A percentile compares a stretch with the other conserved stretches of the same genome.
These are phyloP conservation scores for Vigna radiata DNA, from an alignment of 306 rosid species.

Conservation along the genomic window DNA sequence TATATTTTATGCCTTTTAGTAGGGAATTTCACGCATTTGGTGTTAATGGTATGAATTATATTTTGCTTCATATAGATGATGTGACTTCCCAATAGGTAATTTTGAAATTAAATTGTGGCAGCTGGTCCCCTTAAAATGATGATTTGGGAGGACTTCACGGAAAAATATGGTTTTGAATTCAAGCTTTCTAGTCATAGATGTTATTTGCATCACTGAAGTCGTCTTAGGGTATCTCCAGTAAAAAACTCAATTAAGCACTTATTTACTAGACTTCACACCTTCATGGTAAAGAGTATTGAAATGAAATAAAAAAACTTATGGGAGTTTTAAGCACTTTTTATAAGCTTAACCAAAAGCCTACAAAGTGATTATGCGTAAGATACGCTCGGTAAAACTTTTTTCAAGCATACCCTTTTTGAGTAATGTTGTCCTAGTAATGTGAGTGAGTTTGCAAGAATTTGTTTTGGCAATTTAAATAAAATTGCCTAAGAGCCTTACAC, in stretches of 20 bases:
- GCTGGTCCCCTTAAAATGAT: slow-evolving; percentile 18
- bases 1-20: not conserved
- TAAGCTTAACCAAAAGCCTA: not conserved
- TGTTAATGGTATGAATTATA: slow-evolving; percentile 13
- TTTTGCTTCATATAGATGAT: not conserved
- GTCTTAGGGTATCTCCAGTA: not conserved
- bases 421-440: too few relatives aligned
- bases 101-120: slow-evolving; percentile 1
- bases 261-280: not conserved
- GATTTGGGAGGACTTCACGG: slow-evolving; percentile 19
- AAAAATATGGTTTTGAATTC: slow-evolving; percentile 16
- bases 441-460: not conserved
- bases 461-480: too few relatives aligned
- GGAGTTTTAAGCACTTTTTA: not conserved
- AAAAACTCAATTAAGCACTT: not conserved
- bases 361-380: not conserved
- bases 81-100: slow-evolving; percentile 5
- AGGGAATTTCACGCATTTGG: not conserved
- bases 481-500: too few relatives aligned
- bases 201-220: slow-evolving; percentile 23
- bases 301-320: not conserved
- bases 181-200: slow-evolving; percentile 2
- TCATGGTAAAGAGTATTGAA: not conserved
- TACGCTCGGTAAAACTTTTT: not conserved
- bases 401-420: too few relatives aligned